Evolutionary conservation across 2,329 filamentous ascomycete species (phyloP).

Genomic region (Plenodomus tracheiphilus): DNA sequence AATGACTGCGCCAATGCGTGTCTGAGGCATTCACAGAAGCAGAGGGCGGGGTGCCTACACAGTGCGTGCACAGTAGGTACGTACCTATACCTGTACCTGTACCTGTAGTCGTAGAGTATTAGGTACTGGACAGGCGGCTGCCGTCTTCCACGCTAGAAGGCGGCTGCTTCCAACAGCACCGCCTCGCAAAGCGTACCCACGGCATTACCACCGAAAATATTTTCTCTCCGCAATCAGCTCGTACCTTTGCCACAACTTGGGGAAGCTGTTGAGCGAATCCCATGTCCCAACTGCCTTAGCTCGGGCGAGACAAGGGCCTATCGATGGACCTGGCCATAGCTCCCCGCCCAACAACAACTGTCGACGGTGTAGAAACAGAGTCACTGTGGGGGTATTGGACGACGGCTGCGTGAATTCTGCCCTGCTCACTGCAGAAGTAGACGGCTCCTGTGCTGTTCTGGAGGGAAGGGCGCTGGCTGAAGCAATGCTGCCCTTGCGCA

Average conservation of each 20-base stretch:
- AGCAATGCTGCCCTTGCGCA: too few relatives aligned
- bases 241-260: slow-evolving; percentile 23
- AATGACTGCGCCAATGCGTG: too few relatives aligned
- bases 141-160: too few relatives aligned
- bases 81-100: too few relatives aligned
- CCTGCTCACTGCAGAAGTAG: not conserved
- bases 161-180: not conserved
- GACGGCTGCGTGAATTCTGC: too few relatives aligned
- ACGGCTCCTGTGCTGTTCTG: too few relatives aligned
- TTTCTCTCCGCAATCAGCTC: slow-evolving; percentile 4
- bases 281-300: not conserved
- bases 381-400: not conserved
- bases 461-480: not conserved
- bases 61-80: too few relatives aligned
- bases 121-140: too few relatives aligned
- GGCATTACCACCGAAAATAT: not conserved
- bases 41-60: too few relatives aligned
- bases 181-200: not conserved
- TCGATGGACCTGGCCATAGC: not conserved
- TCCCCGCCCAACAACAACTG: not conserved
- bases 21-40: too few relatives aligned
- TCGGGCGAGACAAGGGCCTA: not conserved
- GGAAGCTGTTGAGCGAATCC: slow-evolving; percentile 26
- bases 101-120: not conserved
- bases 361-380: too few relatives aligned